Evolutionary conservation across 805 yeast genomes (phyloP).

Genomic region (Limtongozyma cylindracea): DNA sequence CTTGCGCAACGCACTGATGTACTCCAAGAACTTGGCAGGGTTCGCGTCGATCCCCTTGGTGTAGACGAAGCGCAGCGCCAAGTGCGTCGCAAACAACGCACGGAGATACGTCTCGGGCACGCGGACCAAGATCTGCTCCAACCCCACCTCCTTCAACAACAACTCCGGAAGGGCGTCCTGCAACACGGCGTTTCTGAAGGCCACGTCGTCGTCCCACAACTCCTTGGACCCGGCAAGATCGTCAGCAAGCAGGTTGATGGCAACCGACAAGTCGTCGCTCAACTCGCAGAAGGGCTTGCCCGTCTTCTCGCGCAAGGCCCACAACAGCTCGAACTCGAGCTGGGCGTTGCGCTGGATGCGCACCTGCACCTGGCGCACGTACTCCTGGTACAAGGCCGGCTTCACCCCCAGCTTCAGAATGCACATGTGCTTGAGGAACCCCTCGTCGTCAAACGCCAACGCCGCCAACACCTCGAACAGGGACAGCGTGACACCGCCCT

Average conservation of each 20-base stretch:
- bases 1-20: conserved; percentile 31
- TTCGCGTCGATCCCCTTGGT: conserved; percentile 59
- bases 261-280: conserved; percentile 62
- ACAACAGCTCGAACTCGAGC: conserved; percentile 65
- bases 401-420: conserved; percentile 21
- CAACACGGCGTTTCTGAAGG: conserved; percentile 56
- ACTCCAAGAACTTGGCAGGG: conserved; percentile 55
- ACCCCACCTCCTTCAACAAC: conserved; percentile 33
- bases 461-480: conserved; percentile 91
- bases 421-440: conserved; percentile 63
- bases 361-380: conserved; percentile 64
- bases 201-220: conserved; percentile 61
- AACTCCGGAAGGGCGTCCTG: conserved; percentile 58
- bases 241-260: conserved; percentile 69
- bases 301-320: conserved; percentile 46
- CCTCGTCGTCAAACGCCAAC: conserved; percentile 66
- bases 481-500: conserved; percentile 97
- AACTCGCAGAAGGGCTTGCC: conserved; percentile 39
- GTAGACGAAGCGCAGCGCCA: conserved; percentile 78
- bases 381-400: conserved; percentile 59
- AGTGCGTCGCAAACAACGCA: conserved; percentile 71
- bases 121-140: conserved; percentile 39
- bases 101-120: conserved; percentile 81
- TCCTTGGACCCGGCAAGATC: conserved; percentile 63
- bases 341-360: conserved; percentile 58